phyloP scores from a whole-genome alignment of 2,329 filamentous ascomycete genomes.

The Neofusicoccum parvum region DNA sequence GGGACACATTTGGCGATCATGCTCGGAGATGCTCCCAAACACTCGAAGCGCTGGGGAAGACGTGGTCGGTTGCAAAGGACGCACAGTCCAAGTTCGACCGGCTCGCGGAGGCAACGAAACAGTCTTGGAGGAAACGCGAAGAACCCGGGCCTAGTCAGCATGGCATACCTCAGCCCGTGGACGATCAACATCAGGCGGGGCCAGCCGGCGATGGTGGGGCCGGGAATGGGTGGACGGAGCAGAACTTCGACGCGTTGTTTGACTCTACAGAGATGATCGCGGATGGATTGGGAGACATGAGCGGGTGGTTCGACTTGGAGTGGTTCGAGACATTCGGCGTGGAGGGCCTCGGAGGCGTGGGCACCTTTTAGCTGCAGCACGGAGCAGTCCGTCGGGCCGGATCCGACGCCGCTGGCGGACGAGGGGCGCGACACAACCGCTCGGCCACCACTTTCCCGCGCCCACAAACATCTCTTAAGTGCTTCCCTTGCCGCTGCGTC shows the following conservation, averaged over 20 bases:
- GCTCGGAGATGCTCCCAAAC: constrained; percentile 49
- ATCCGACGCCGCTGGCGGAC: background rate
- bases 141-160: background rate
- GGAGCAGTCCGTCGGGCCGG: background rate
- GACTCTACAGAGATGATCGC: background rate
- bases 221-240: background rate
- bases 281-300: constrained; percentile 6
- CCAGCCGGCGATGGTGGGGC: background rate
- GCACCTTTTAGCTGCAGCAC: background rate
- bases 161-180: background rate
- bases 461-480: background rate
- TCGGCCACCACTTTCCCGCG: background rate
- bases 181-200: background rate
- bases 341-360: background rate
- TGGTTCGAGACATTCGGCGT: constrained; percentile 11
- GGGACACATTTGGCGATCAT: constrained; percentile 46
- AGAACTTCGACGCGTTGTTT: background rate
- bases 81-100: constrained; percentile 3
- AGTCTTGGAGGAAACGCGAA: background rate
- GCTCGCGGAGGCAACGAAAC: background rate
- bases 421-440: too few relatives aligned
- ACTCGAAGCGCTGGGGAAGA: constrained; percentile 54
- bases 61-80: constrained; percentile 55
- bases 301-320: constrained; percentile 14
- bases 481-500: background rate